Evolutionary conservation across 345 rosid genomes (phyloP).

Genomic region (Camelina hispida): DNA sequence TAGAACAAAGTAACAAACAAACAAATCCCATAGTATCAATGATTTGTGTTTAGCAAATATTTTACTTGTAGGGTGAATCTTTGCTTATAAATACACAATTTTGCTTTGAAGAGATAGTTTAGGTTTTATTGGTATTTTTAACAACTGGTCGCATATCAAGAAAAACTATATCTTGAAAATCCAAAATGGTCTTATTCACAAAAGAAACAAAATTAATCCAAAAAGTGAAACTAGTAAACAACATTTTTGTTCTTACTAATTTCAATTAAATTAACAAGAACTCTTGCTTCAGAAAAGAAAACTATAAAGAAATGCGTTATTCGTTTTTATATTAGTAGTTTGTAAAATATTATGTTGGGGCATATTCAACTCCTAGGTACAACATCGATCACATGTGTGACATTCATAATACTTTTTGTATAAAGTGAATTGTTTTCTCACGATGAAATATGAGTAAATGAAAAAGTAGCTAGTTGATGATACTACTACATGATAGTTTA

Average conservation of each 20-base stretch:
- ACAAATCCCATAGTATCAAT: too few relatives aligned
- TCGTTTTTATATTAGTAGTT: neutral
- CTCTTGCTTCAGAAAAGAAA: too few relatives aligned
- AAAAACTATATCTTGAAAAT: too few relatives aligned
- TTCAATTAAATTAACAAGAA: neutral
- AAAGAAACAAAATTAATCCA: too few relatives aligned
- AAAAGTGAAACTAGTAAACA: neutral
- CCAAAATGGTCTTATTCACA: too few relatives aligned
- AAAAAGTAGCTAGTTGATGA: neutral
- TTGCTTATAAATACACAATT: too few relatives aligned
- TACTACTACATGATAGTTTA: neutral
- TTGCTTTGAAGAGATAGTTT: too few relatives aligned
- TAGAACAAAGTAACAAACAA: too few relatives aligned
- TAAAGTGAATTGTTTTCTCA: neutral
- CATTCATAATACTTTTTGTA: neutral
- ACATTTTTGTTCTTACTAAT: neutral
- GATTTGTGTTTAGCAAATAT: too few relatives aligned
- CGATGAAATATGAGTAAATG: neutral
- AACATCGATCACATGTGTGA: slow-evolving; percentile 1
- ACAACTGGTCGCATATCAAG: too few relatives aligned
- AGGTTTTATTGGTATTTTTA: too few relatives aligned
- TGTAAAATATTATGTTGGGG: neutral
- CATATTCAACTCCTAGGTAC: neutral
- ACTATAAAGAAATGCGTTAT: neutral
- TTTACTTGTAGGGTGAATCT: too few relatives aligned